These are phyloP conservation scores for Blastocystis sp. DNA, from an alignment of 352 stramenopile genomes.

Conservation along the genomic window DNA sequence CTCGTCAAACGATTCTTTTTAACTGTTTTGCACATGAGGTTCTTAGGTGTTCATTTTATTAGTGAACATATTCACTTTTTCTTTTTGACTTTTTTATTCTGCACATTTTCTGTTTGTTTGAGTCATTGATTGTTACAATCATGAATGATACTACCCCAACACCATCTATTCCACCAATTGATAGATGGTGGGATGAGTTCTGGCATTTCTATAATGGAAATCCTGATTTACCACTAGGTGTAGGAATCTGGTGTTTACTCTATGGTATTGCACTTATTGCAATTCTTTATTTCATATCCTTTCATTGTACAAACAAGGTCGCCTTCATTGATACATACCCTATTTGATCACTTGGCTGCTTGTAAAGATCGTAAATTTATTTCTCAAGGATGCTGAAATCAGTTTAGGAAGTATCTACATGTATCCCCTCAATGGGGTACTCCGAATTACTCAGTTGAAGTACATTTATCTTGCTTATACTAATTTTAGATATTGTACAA, in stretches of 20 bases:
- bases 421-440: constrained; percentile 53
- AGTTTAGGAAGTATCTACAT: constrained; percentile 36
- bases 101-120: not conserved
- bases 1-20: not conserved
- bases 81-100: not conserved
- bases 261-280: constrained; percentile 6
- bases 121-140: not conserved
- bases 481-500: constrained; percentile 34
- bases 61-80: not conserved
- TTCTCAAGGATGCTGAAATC: constrained; percentile 35
- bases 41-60: not conserved
- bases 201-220: constrained; percentile 49
- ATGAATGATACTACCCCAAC: not conserved
- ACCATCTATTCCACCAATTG: not conserved
- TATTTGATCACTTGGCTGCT: constrained; percentile 42
- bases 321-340: constrained; percentile 42
- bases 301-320: not conserved
- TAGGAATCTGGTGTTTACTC: constrained; percentile 28
- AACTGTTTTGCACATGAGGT: too few relatives aligned
- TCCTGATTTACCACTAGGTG: constrained; percentile 1
- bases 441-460: constrained; percentile 33
- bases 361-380: constrained; percentile 56
- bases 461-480: not conserved
- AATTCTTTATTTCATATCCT: constrained; percentile 58
- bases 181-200: constrained; percentile 45